These are phyloP conservation scores for Collybia nuda DNA, from an alignment of 768 basidiomycete genomes.

Conservation along the genomic window DNA sequence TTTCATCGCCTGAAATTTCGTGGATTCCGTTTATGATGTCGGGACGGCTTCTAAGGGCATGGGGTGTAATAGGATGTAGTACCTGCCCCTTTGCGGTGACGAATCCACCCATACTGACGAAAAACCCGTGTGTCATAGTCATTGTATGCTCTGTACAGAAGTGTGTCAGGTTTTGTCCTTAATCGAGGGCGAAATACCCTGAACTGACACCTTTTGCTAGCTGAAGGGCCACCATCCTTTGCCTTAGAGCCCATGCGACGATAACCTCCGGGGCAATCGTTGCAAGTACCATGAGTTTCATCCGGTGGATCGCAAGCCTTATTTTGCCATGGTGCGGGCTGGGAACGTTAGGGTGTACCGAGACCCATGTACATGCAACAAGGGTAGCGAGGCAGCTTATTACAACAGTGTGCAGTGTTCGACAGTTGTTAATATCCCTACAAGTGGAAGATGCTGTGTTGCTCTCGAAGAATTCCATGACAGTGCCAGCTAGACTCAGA, in stretches of 20 bases:
- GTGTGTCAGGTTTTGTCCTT: not conserved
- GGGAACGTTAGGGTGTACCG: not conserved
- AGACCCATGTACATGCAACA: not conserved
- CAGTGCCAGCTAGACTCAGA: too few relatives aligned
- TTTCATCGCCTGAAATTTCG: not conserved
- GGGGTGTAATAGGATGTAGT: not conserved
- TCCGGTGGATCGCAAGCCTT: too few relatives aligned
- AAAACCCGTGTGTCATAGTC: not conserved
- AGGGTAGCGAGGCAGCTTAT: not conserved
- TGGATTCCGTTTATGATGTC: not conserved
- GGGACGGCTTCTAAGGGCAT: not conserved
- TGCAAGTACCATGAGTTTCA: not conserved
- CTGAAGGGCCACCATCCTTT: too few relatives aligned
- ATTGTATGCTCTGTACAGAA: not conserved
- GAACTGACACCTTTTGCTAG: not conserved
- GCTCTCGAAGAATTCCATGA: too few relatives aligned
- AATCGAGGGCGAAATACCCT: too few relatives aligned
- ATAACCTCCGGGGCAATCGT: not conserved
- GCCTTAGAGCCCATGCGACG: not conserved
- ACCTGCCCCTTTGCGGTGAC: not conserved
- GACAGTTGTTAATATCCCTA: not conserved
- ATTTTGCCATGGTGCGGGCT: not conserved
- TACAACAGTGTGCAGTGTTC: not conserved
- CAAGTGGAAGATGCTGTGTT: too few relatives aligned
- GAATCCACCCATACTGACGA: not conserved